phyloP scores from a whole-genome alignment of 805 yeast species.

The Pichia nakasei region DNA sequence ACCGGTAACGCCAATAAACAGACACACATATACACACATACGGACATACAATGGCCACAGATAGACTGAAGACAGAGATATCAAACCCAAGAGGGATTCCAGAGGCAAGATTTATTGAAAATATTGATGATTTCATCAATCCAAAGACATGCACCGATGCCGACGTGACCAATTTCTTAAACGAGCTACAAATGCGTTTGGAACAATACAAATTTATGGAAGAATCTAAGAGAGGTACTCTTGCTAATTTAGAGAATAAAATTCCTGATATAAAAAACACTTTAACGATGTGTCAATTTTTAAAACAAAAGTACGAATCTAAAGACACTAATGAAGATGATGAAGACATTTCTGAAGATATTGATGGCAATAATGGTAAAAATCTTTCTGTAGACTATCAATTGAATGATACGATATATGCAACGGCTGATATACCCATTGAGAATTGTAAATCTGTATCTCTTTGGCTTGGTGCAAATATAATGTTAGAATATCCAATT shows the following conservation, averaged over 20 bases:
- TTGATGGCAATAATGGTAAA: slow-evolving; percentile 33
- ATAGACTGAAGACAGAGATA: slow-evolving; percentile 38
- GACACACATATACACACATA: neutral
- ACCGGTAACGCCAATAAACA: neutral
- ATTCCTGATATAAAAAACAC: slow-evolving; percentile 91
- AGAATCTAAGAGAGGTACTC: slow-evolving; percentile 39
- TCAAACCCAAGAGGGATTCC: slow-evolving; percentile 94
- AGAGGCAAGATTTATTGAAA: slow-evolving; percentile 86
- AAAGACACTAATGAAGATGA: slow-evolving; percentile 26
- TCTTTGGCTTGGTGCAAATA: slow-evolving; percentile 97
- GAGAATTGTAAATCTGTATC: slow-evolving; percentile 52
- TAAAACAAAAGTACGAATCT: slow-evolving; percentile 38
- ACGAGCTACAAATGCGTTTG: slow-evolving; percentile 74
- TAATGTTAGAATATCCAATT: slow-evolving; percentile 90
- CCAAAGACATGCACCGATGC: slow-evolving; percentile 26
- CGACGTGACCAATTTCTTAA: slow-evolving; percentile 40
- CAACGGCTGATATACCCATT: slow-evolving; percentile 66
- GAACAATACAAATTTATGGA: slow-evolving; percentile 91
- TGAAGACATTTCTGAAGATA: slow-evolving; percentile 18
- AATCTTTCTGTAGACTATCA: slow-evolving; percentile 64
- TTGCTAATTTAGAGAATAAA: slow-evolving; percentile 49
- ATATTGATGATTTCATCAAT: slow-evolving; percentile 66
- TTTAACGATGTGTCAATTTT: slow-evolving; percentile 58
- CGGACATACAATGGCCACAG: slow-evolving; percentile 10
- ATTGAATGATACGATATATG: slow-evolving; percentile 84